These are phyloP conservation scores for Fusarium gaditjirri DNA, from an alignment of 2,329 filamentous ascomycete genomes.

Conservation along the genomic window DNA sequence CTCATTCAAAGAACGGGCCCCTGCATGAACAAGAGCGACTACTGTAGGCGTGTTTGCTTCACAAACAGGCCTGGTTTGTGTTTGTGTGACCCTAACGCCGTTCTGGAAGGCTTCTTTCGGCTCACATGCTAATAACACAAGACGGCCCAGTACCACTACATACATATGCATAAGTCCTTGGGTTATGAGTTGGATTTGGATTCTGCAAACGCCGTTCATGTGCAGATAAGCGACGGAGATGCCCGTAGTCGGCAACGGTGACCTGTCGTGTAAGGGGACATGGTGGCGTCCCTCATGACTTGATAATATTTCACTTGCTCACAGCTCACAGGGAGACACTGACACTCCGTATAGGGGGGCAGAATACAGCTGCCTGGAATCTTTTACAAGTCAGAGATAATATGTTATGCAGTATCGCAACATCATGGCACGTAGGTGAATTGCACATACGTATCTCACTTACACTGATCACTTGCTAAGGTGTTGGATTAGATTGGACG, in stretches of 20 bases:
- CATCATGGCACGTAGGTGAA: not conserved
- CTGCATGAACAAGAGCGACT: slow-evolving; percentile 18
- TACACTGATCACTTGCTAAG: slow-evolving; percentile 4
- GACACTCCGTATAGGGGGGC: not conserved
- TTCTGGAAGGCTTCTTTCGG: slow-evolving; percentile 41
- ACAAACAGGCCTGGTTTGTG: slow-evolving; percentile 11
- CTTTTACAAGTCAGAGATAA: not conserved
- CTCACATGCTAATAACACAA: slow-evolving; percentile 13
- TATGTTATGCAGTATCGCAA: not conserved
- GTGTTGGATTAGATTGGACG: not conserved
- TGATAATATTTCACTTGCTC: not conserved
- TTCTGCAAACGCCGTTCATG: slow-evolving; percentile 21
- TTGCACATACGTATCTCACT: not conserved
- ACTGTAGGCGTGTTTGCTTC: slow-evolving; percentile 1
- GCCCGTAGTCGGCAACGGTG: slow-evolving; percentile 23
- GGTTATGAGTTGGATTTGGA: not conserved
- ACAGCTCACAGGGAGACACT: not conserved
- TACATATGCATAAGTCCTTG: slow-evolving; percentile 19
- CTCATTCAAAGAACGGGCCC: slow-evolving; percentile 10
- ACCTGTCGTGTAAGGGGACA: slow-evolving; percentile 28
- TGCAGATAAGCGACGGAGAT: slow-evolving; percentile 46
- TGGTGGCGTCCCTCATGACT: slow-evolving; percentile 26
- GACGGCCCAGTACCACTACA: not conserved
- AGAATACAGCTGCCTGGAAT: not conserved
- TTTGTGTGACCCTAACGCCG: slow-evolving; percentile 14